Evolutionary conservation across 371 early-diverging fungal genomes (phyloP), one percentile per base, ranked within the genome.

Genomic region (Dinochytrium kinnereticum): DNA sequence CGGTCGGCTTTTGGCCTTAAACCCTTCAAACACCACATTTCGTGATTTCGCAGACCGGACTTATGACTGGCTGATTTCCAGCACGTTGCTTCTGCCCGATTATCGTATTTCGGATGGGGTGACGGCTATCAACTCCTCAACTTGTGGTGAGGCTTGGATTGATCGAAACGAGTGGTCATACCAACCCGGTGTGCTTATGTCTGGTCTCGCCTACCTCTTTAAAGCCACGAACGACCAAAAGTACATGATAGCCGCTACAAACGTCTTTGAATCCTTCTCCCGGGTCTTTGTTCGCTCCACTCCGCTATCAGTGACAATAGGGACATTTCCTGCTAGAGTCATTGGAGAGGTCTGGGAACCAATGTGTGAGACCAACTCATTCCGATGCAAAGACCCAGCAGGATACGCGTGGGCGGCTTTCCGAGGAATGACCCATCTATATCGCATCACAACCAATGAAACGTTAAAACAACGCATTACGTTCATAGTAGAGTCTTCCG

Each of bases 1-100:
- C 36, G 81, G 81, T 0, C 71, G 82, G n/a, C 69, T 84, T 37
- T 69, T 65, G 33, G 50, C 61, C 37, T 38, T 75, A 24, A 82
- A 81, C 0, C 68, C 70, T 13, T 53, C 55, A 3, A 74, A 79
- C 75, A n/a, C 59, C 34, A 78, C 74, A 21, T 82, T 81, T 71
- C 59, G 68, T 37, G 53, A 51, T 30, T 38, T 51, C 53, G 74
- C 76, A 15, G 76, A 78, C 31, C 24, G 44, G 15, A 37, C 71
- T 30, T 80, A 80, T 73, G 57, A 33, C 2, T 84, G 85, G 85
- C 53, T 82, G 64, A 69, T 76, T 66, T 64, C 38, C 7, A 33
- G 37, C 2, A 66, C 69, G 26, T 28, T 79, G 30, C 51, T 64
- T 5, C n/a, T 75, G 5, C 10, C 10, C 5, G 68, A 79, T 55